These are phyloP conservation scores for Auxenochlorella protothecoides DNA, from an alignment of 139 green algal genomes.

Conservation along the genomic window DNA sequence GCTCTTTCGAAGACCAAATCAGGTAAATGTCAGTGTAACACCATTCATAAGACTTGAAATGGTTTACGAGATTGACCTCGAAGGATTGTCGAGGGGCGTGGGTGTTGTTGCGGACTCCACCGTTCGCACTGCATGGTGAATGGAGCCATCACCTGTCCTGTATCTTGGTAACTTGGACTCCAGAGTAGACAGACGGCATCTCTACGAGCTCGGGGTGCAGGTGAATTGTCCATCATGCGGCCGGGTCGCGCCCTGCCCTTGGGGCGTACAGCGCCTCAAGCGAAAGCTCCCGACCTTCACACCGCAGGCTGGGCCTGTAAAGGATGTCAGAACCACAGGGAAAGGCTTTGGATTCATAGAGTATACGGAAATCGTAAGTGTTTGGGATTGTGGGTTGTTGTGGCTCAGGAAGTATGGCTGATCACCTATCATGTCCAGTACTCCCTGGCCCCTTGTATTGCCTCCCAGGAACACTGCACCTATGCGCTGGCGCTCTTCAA, in stretches of 20 bases:
- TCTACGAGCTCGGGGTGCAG: conserved; percentile 24
- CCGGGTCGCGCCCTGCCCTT: not conserved
- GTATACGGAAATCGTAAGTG: conserved; percentile 2
- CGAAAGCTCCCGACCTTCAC: no score
- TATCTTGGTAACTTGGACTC: conserved; percentile 18
- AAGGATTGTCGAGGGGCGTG: no score
- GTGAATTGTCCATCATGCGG: not conserved
- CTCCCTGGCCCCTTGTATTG: no score
- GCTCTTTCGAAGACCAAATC: no score
- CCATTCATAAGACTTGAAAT: no score
- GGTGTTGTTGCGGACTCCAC: no score
- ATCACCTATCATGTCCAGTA: no score
- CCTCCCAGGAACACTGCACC: not conserved
- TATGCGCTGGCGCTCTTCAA: conserved; percentile 15
- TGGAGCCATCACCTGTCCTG: not conserved
- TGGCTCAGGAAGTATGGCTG: no score
- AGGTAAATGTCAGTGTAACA: no score
- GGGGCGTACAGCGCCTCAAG: not conserved
- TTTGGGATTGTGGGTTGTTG: no score
- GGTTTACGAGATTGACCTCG: no score
- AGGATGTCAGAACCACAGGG: conserved; percentile 3
- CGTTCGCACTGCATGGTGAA: no score
- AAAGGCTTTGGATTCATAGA: conserved; percentile 13
- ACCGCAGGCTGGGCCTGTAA: conserved; percentile 13
- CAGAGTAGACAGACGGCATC: not conserved